Percentiles rank a stretch among this genome's conserved stretches.
Evolutionary conservation across 192 early-diverging fungal genomes (phyloP).

Genomic region (Coemansia sp.): DNA sequence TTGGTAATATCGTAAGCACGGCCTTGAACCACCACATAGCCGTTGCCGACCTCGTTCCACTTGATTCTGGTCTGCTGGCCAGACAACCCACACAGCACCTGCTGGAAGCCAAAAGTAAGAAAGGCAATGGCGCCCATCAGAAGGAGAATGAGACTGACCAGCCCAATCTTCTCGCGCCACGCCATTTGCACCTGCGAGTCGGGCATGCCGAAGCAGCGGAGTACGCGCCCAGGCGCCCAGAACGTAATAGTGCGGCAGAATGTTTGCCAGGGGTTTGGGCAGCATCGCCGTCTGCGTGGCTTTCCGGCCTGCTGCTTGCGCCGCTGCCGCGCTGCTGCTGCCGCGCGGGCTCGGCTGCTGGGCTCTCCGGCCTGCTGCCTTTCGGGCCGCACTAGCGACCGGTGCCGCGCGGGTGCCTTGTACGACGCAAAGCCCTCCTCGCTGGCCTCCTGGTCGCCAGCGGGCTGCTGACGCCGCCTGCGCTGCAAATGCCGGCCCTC

Average conservation of each 20-base stretch:
- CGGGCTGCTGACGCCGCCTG: conserved; percentile 10
- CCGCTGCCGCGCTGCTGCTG: conserved; percentile 30
- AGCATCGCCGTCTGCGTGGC: conserved; percentile 43
- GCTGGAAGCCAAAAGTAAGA: conserved; percentile 84
- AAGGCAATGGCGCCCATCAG: conserved; percentile 71
- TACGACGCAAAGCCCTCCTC: conserved; percentile 28
- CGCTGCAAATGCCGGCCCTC: conserved; percentile 33
- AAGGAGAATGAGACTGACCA: conserved; percentile 83
- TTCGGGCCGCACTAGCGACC: conserved; percentile 73
- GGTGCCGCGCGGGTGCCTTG: conserved; percentile 56
- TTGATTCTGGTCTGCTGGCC: conserved; percentile 50
- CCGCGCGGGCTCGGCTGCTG: conserved; percentile 28
- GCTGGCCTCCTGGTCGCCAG: conserved; percentile 21
- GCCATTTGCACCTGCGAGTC: conserved; percentile 74
- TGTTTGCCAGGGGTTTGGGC: conserved; percentile 67
- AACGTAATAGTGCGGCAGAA: conserved; percentile 80
- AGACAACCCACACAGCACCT: conserved; percentile 62
- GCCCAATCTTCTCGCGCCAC: conserved; percentile 96
- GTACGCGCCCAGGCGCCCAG: conserved; percentile 61
- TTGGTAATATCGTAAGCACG: conserved; percentile 59
- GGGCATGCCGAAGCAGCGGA: conserved; percentile 63
- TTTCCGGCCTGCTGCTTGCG: conserved; percentile 39
- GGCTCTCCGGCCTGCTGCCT: conserved; percentile 23
- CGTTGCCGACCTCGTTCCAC: conserved; percentile 58
- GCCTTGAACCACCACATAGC: conserved; percentile 66